Evolutionary conservation across 1,139 yeast species (phyloP).

Genomic region (Spencermartinsiella ligniputridi): DNA sequence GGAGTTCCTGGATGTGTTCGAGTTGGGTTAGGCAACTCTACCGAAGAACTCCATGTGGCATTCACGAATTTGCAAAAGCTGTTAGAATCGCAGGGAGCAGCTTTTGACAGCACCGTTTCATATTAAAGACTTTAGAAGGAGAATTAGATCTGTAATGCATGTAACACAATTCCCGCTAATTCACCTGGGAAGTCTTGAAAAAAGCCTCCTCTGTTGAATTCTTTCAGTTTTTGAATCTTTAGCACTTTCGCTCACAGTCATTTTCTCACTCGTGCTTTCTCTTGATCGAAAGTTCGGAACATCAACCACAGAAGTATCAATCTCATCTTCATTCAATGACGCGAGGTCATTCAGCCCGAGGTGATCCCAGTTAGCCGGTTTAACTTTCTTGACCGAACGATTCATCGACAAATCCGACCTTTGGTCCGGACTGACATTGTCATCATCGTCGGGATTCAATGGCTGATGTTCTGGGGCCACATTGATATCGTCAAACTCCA

Average conservation of each 20-base stretch:
- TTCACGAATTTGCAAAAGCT: conserved; percentile 17
- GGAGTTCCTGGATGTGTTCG: conserved; percentile 42
- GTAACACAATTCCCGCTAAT: too few species aligned
- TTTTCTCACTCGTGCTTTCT: background rate
- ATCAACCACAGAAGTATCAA: conserved; percentile 15
- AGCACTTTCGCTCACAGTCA: background rate
- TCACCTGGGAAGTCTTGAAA: conserved; percentile 1
- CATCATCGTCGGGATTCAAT: conserved; percentile 30
- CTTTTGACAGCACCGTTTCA: background rate
- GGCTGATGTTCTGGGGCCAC: conserved; percentile 34
- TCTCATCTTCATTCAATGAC: conserved; percentile 13
- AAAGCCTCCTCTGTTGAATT: background rate
- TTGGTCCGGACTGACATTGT: conserved; percentile 32
- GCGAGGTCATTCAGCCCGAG: conserved; percentile 27
- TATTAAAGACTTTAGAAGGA: too few species aligned
- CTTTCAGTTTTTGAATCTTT: background rate
- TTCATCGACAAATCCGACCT: conserved; percentile 18
- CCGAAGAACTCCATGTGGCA: conserved; percentile 35
- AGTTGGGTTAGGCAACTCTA: conserved; percentile 49
- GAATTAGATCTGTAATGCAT: too few species aligned
- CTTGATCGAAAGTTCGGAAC: conserved; percentile 7
- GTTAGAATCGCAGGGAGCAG: background rate
- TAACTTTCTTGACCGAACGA: conserved; percentile 17
- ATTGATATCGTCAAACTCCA: conserved; percentile 33
- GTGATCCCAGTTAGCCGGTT: conserved; percentile 35